Evolutionary conservation across 352 stramenopile genomes (phyloP), one percentile per base, ranked within the genome.

Genomic region (Plasmopara viticola): DNA sequence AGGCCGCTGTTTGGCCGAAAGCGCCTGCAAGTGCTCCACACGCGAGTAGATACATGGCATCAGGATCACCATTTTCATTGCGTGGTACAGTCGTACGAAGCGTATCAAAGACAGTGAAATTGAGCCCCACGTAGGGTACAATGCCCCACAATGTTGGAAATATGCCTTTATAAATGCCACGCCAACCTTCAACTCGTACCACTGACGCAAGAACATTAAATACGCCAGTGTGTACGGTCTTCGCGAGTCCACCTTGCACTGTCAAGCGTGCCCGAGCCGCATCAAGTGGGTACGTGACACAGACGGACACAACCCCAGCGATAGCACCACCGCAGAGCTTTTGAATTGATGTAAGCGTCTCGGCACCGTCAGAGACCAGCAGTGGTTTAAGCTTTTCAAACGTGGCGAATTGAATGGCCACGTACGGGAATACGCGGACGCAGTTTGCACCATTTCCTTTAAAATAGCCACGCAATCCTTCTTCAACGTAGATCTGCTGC

Each of bases 381-480:
- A 85, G 7, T 29, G 71, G 72, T 50, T 84, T 79, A 38, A 86
- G 62, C 7, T 70, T 65, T 50, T 87, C 71, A 28, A 86, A 90
- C 38, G 71, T 68, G 20, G 77, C 74, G 48, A 90, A 88, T 58
- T 91, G 75, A 56, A 88, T 86, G 45, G 78, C 77, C 12, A 83
- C 77, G 62, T 92, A 90, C 0, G 78, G 78, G 38, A 90, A 87
- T 38, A 90, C 76, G 25, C 81, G 81, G 25, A 81, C 68, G 54
- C 76, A 89, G 64, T 92, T 92, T 53, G 77, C 78, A 46, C 81
- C 81, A 64, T 92, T 90, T 49, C 78, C 78, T 51, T 78, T 83
- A 50, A 92, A 89, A 48, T 84, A 82, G 12, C 78, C 81, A 14
- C 65, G 64, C 17, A 76, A 17, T 2, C 78, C 78, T 60, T 92